phyloP scores from a whole-genome alignment of 495 filamentous ascomycete species.

The Penicillium ucsense region DNA sequence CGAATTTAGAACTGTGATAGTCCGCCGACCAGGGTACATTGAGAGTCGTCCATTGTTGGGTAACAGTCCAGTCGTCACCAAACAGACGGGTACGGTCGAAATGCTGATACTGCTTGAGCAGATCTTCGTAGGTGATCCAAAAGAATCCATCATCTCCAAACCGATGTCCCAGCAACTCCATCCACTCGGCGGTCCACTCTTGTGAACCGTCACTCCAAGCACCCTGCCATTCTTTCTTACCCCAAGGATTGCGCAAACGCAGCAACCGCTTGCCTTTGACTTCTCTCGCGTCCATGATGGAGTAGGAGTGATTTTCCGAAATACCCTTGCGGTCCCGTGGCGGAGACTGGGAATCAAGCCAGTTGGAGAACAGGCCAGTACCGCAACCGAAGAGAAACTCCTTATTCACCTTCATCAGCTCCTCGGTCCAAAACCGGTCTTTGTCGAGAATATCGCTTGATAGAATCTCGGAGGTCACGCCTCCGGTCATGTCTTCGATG shows the following conservation, averaged over 20 bases:
- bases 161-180: constrained; percentile 63
- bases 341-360: constrained; percentile 36
- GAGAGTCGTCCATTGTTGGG: constrained; percentile 76
- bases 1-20: constrained; percentile 77
- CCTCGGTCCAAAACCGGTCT: constrained; percentile 79
- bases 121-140: constrained; percentile 69
- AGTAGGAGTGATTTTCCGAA: constrained; percentile 76
- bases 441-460: constrained; percentile 80
- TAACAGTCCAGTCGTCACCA: constrained; percentile 69
- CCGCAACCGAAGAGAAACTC: constrained; percentile 83
- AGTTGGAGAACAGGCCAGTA: constrained; percentile 52
- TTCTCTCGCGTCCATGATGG: constrained; percentile 73
- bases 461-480: constrained; percentile 73
- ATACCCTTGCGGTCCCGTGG: constrained; percentile 60
- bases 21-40: constrained; percentile 78
- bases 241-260: constrained; percentile 81
- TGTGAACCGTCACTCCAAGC: constrained; percentile 84
- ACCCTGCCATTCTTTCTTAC: constrained; percentile 70
- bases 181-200: constrained; percentile 87
- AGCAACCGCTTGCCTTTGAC: constrained; percentile 65
- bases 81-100: constrained; percentile 89
- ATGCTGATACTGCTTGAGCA: constrained; percentile 71
- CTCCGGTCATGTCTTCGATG: constrained; percentile 88
- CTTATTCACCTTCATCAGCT: constrained; percentile 74
- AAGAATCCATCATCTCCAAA: constrained; percentile 87